These are phyloP conservation scores for Mortierella polycephala DNA, from an alignment of 371 early-diverging fungal genomes.

Conservation along the genomic window DNA sequence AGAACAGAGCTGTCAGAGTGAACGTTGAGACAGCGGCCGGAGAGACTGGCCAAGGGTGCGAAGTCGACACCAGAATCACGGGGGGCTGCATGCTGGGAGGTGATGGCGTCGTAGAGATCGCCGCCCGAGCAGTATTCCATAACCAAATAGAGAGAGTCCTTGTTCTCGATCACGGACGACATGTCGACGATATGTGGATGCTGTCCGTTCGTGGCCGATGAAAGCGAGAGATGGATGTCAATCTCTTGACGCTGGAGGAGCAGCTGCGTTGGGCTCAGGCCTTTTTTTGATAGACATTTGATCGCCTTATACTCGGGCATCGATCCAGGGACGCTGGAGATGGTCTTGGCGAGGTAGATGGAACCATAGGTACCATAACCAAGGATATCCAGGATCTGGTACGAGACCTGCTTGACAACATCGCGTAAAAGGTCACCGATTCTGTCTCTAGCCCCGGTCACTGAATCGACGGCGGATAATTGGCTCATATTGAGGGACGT, in stretches of 20 bases:
- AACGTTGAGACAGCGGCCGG: constrained; percentile 35
- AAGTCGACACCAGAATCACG: constrained; percentile 56
- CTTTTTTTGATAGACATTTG: constrained; percentile 76
- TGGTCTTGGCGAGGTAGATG: constrained; percentile 66
- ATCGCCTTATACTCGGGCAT: constrained; percentile 68
- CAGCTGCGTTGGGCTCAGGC: constrained; percentile 68
- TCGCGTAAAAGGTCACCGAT: constrained; percentile 50
- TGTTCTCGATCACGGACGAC: constrained; percentile 63
- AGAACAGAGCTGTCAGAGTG: constrained; percentile 56
- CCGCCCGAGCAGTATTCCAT: constrained; percentile 75
- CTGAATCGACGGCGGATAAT: constrained; percentile 52
- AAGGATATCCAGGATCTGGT: constrained; percentile 61
- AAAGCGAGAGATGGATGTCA: constrained; percentile 73
- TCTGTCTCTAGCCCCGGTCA: constrained; percentile 58
- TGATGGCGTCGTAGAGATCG: constrained; percentile 71
- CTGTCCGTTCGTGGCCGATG: constrained; percentile 35
- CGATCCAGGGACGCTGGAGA: constrained; percentile 21
- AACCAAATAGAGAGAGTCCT: constrained; percentile 62
- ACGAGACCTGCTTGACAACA: constrained; percentile 13
- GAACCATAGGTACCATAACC: constrained; percentile 74
- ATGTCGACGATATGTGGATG: constrained; percentile 77
- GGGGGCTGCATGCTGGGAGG: constrained; percentile 54
- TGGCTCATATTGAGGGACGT: constrained; percentile 28
- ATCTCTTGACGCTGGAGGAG: constrained; percentile 80
- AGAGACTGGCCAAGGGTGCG: constrained; percentile 18